phyloP scores from a whole-genome alignment of 2,329 filamentous ascomycete species.

The Onygena corvina region DNA sequence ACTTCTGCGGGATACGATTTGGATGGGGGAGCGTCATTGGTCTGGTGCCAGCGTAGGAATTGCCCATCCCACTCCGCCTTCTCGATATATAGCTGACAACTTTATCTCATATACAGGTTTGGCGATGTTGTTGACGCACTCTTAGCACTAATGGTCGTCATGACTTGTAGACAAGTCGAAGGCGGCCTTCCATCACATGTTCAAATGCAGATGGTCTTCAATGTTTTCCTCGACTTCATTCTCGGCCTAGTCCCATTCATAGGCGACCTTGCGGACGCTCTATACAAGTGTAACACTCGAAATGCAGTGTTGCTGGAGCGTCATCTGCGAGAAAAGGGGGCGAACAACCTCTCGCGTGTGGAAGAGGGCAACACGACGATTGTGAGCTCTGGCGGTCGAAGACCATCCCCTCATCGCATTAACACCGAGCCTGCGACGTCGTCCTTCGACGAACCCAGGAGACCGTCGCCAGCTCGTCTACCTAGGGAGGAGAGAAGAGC shows the following conservation, averaged over 20 bases:
- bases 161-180: constrained; percentile 59
- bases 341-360: constrained; percentile 14
- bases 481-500: constrained; percentile 10
- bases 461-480: constrained; percentile 11
- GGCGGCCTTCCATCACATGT: constrained; percentile 53
- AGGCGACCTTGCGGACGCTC: constrained; percentile 37
- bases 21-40: constrained; percentile 84
- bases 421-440: constrained; percentile 7
- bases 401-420: constrained; percentile 19
- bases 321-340: constrained; percentile 32
- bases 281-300: constrained; percentile 39
- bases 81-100: not conserved
- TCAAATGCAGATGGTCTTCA: constrained; percentile 62
- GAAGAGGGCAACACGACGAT: constrained; percentile 6
- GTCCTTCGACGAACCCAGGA: constrained; percentile 10
- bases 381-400: constrained; percentile 11
- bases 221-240: constrained; percentile 47
- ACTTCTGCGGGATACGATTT: constrained; percentile 66
- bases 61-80: constrained; percentile 3
- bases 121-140: constrained; percentile 65
- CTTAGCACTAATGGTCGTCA: constrained; percentile 63
- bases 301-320: constrained; percentile 37
- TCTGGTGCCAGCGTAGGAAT: constrained; percentile 62
- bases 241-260: constrained; percentile 42
- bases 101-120: constrained; percentile 37